Evolutionary conservation across 106 monocot species (phyloP).

Genomic region (Vanilla planifolia): DNA sequence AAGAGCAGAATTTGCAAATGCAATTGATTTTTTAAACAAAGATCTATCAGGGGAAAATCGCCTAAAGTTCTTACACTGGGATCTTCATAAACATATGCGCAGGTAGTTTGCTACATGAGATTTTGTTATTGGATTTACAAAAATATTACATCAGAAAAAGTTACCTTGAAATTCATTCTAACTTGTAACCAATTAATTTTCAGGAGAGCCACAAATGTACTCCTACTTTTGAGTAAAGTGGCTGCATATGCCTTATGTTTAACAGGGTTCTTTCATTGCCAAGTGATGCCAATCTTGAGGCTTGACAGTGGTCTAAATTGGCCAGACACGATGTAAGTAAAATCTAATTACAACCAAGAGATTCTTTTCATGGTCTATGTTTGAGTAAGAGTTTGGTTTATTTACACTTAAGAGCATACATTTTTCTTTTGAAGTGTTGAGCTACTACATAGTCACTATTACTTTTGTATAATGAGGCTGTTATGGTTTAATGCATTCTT

Average conservation of each 20-base stretch:
- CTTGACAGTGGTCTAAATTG: conserved; percentile 22
- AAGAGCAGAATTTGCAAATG: conserved; percentile 70
- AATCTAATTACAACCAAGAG: too few species aligned
- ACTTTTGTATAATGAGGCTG: too few species aligned
- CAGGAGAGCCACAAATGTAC: conserved; percentile 62
- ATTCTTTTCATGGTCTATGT: too few species aligned
- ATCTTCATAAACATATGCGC: conserved; percentile 63
- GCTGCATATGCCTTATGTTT: conserved; percentile 50
- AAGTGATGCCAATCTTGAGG: conserved; percentile 31
- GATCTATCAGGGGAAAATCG: conserved; percentile 40
- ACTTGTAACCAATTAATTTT: conserved; percentile 7
- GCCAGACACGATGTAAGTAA: conserved; percentile 34
- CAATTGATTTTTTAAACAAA: conserved; percentile 69
- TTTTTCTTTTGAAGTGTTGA: too few species aligned
- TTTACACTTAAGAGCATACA: too few species aligned
- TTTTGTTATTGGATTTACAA: background rate
- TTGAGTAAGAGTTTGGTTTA: too few species aligned
- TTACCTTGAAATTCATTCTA: conserved; percentile 3
- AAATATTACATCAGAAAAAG: background rate
- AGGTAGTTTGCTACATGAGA: conserved; percentile 24
- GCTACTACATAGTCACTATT: too few species aligned
- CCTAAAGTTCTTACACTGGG: conserved; percentile 62
- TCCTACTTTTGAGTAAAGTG: conserved; percentile 56
- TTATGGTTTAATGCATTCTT: too few species aligned
- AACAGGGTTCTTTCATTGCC: conserved; percentile 74